Evolutionary conservation across 768 basidiomycete genomes (phyloP).

Genomic region (Coprinopsis cinerea): DNA sequence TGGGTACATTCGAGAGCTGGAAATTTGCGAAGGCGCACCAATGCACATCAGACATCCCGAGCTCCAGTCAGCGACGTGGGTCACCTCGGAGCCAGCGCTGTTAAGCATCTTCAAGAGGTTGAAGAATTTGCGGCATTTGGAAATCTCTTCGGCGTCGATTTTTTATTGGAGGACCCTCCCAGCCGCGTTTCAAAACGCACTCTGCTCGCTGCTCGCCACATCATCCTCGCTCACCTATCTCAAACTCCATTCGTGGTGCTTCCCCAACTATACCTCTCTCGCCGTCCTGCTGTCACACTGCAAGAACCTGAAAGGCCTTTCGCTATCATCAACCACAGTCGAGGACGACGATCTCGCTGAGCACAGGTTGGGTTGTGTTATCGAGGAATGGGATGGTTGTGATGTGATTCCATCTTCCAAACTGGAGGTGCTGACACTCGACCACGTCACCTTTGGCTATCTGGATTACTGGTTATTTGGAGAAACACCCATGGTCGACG

Average conservation of each 20-base stretch:
- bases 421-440: conserved; percentile 35
- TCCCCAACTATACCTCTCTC: conserved; percentile 30
- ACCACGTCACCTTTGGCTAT: conserved; percentile 31
- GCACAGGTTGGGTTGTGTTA: conserved; percentile 7
- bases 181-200: conserved; percentile 27
- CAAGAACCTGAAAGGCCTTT: conserved; percentile 29
- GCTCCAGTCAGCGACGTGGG: conserved; percentile 29
- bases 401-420: conserved; percentile 13
- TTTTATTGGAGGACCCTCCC: conserved; percentile 33
- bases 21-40: conserved; percentile 34
- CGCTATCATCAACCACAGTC: conserved; percentile 30
- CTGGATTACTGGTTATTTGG: conserved; percentile 34
- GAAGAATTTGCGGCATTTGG: conserved; percentile 31
- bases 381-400: conserved; percentile 9
- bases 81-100: conserved; percentile 32
- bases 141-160: conserved; percentile 30
- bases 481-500: conserved; percentile 25
- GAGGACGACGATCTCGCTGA: conserved; percentile 18
- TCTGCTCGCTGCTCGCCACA: conserved; percentile 28
- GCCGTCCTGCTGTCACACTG: conserved; percentile 28
- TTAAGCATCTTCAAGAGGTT: conserved; percentile 30
- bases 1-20: conserved; percentile 30
- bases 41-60: conserved; percentile 24
- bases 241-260: conserved; percentile 35
- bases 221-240: conserved; percentile 29